Evolutionary conservation across 208 protist genomes (phyloP).

Genomic region (Leishmania mexicana): DNA sequence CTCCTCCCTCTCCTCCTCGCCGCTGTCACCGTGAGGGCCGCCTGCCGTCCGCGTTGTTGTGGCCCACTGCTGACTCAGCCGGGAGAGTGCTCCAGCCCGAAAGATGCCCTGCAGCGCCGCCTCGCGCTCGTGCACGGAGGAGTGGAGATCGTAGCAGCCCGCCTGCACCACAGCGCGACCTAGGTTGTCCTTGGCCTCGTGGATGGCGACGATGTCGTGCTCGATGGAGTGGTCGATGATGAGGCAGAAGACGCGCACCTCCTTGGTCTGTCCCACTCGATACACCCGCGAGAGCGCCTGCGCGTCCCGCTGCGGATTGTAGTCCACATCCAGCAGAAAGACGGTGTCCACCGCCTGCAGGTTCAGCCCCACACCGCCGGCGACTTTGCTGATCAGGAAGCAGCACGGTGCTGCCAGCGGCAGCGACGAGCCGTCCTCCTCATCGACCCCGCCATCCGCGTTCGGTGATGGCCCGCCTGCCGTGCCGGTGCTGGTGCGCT

Average conservation of each 20-base stretch:
- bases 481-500: too few species aligned
- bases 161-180: slow-evolving; percentile 52
- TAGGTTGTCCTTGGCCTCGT: slow-evolving; percentile 48
- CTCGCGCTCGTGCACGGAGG: slow-evolving; percentile 46
- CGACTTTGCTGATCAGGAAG: slow-evolving; percentile 96
- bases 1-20: background rate
- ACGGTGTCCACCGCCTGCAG: slow-evolving; percentile 96
- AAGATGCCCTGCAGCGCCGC: slow-evolving; percentile 41
- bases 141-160: slow-evolving; percentile 46
- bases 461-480: too few species aligned
- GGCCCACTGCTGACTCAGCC: slow-evolving; percentile 21
- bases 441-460: background rate
- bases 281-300: slow-evolving; percentile 96
- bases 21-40: background rate
- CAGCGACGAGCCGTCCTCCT: background rate
- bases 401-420: slow-evolving; percentile 29
- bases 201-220: slow-evolving; percentile 35
- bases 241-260: slow-evolving; percentile 94
- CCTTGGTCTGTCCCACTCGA: slow-evolving; percentile 95
- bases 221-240: slow-evolving; percentile 59
- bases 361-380: slow-evolving; percentile 97
- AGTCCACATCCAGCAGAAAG: slow-evolving; percentile 97
- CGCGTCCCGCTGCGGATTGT: slow-evolving; percentile 95
- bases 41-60: background rate
- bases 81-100: slow-evolving; percentile 12